Percentiles rank a stretch among this genome's conserved stretches.
These are phyloP conservation scores for Kazachstania kunashirensis DNA, from an alignment of 805 yeast species.

Conservation along the genomic window DNA sequence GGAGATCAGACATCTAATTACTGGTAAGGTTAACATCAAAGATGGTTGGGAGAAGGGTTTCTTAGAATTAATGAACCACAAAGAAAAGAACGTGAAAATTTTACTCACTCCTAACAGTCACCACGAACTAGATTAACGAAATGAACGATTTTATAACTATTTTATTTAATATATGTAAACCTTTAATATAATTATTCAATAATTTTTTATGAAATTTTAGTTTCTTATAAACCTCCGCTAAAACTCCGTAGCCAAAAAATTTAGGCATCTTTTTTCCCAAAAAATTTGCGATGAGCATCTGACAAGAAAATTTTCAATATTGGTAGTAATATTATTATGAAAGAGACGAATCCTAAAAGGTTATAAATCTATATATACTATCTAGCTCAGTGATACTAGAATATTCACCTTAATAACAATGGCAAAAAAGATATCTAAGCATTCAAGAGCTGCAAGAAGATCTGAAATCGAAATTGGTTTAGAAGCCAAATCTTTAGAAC, in stretches of 20 bases:
- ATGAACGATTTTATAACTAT: not conserved
- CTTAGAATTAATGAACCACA: slow-evolving; percentile 40
- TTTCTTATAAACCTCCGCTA: too few relatives aligned
- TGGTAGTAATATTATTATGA: too few relatives aligned
- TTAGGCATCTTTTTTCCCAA: too few relatives aligned
- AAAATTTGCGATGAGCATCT: too few relatives aligned
- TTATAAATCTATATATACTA: too few relatives aligned
- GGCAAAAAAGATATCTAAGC: slow-evolving; percentile 27
- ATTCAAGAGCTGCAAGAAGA: slow-evolving; percentile 71
- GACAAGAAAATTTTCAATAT: too few relatives aligned
- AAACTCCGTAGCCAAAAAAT: too few relatives aligned
- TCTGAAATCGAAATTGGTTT: slow-evolving; percentile 38
- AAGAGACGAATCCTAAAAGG: too few relatives aligned
- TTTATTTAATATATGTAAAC: too few relatives aligned
- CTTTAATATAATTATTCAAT: too few relatives aligned
- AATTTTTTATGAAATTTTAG: too few relatives aligned
- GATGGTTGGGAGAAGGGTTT: slow-evolving; percentile 48
- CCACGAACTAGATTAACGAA: slow-evolving; percentile 20
- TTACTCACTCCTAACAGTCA: slow-evolving; percentile 41
- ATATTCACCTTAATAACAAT: slow-evolving; percentile 1
- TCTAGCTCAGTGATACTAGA: too few relatives aligned
- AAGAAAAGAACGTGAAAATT: slow-evolving; percentile 47
- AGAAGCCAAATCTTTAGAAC: slow-evolving; percentile 40
- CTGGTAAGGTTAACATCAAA: slow-evolving; percentile 42
- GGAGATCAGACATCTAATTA: slow-evolving; percentile 39